These are phyloP conservation scores for Cyberlindnera nakhonratchasimensis DNA, from an alignment of 805 yeast species.

Conservation along the genomic window DNA sequence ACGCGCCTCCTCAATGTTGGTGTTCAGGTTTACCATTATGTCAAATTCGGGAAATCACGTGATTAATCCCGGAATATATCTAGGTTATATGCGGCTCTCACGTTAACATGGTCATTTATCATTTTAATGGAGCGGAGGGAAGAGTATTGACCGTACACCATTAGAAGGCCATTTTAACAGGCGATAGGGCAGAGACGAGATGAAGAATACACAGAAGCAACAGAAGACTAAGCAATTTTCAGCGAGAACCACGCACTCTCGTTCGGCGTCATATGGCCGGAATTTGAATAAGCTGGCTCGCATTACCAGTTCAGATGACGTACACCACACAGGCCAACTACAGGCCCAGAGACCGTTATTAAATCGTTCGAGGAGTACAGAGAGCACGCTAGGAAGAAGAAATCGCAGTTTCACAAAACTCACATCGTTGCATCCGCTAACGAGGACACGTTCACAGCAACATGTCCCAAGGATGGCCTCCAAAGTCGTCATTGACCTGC, in stretches of 20 bases:
- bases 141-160: no score
- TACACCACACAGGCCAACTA: neutral
- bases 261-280: slow-evolving; percentile 28
- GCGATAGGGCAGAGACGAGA: neutral
- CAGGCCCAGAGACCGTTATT: slow-evolving; percentile 20
- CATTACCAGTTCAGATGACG: slow-evolving; percentile 23
- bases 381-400: slow-evolving; percentile 17
- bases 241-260: slow-evolving; percentile 20
- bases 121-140: no score
- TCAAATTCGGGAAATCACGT: no score
- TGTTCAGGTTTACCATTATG: slow-evolving; percentile 1
- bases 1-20: neutral
- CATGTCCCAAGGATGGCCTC: slow-evolving; percentile 10
- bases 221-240: slow-evolving; percentile 24
- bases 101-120: no score
- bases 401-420: slow-evolving; percentile 25
- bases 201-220: slow-evolving; percentile 10
- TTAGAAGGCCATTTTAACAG: neutral
- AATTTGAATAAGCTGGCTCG: slow-evolving; percentile 25
- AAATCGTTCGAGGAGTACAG: slow-evolving; percentile 26
- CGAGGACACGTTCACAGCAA: slow-evolving; percentile 24
- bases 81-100: no score
- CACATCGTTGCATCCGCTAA: slow-evolving; percentile 21
- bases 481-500: slow-evolving; percentile 20
- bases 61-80: no score